Percentiles rank a stretch among this genome's conserved stretches.
These are phyloP conservation scores for Pseudonectria buxi DNA, from an alignment of 2,329 filamentous ascomycete genomes.

Conservation along the genomic window DNA sequence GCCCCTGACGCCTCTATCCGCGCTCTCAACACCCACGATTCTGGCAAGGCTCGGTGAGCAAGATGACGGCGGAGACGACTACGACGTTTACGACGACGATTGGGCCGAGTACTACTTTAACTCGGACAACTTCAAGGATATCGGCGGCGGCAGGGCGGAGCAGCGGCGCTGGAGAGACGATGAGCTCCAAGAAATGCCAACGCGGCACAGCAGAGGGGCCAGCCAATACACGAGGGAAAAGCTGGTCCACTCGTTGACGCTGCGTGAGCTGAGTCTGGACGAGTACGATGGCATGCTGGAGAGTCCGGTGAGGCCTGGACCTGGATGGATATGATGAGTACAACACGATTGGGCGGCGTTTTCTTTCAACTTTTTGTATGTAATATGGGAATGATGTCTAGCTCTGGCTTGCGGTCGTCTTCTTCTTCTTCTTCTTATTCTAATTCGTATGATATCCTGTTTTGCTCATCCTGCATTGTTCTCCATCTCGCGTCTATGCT, in stretches of 20 bases:
- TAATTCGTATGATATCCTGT: constrained; percentile 11
- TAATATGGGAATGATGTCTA: too few species aligned
- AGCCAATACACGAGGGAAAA: too few species aligned
- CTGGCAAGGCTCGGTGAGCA: constrained; percentile 13
- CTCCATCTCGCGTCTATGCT: constrained; percentile 9
- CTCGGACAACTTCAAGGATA: constrained; percentile 11
- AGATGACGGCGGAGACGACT: constrained; percentile 4
- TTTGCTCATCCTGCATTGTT: constrained; percentile 4
- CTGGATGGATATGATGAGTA: constrained; percentile 17
- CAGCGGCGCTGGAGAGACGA: constrained; percentile 4
- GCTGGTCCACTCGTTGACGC: constrained; percentile 3
- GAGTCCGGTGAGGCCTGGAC: constrained; percentile 15
- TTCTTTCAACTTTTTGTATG: neutral
- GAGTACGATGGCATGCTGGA: constrained; percentile 14
- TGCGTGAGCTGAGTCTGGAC: constrained; percentile 9
- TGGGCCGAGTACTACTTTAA: constrained; percentile 29
- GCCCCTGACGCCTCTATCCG: constrained; percentile 14
- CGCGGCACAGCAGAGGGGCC: too few species aligned
- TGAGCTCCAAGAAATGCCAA: constrained; percentile 5
- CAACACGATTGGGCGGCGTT: neutral
- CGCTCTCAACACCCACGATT: constrained; percentile 16
- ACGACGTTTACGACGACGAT: constrained; percentile 19
- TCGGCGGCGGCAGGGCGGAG: constrained; percentile 1
- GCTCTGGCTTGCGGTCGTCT: constrained; percentile 1
- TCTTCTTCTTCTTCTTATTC: constrained; percentile 8